Base-by-base conservation (phyloP, 495 filamentous ascomycete species). In the Podospora fimiseda region DNA sequence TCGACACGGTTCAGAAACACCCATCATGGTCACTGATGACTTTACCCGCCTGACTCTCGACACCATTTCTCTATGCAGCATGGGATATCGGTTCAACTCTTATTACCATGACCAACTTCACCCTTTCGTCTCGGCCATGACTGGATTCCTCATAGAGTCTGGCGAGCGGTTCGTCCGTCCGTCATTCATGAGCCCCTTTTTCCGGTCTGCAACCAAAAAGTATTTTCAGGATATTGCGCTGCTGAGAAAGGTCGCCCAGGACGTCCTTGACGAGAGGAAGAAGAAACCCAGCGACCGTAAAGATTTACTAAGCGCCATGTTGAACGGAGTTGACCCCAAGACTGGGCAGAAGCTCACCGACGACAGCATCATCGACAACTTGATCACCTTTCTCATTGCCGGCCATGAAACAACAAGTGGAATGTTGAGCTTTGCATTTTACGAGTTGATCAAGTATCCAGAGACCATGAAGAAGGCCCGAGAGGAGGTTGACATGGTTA, bases 341-440 rank as follows among this genome's bases (percentile, higher is more conserved):
- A 89, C 85, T 1, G 86, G 86, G 0, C 64, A 80, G 48, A 77
- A 76, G 14, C 71, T 90, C 61, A 74, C 65, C 13, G 80, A 86
- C 45, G 64, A 75, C 3, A 80, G 73, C 43, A 84, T 88, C 59
- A 72, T 83, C 19, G 73, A 88, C 62, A 87, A 89, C 60, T 80
- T 90, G 69, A 81, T 86, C 43, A 89, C 85, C 0, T 88, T 89
- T 57, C 63, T 89, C 56, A 81, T 86, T 62, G 84, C 82, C 20
- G 85, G 86, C 1, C 85, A 90, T 56, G 86, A 90, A 66, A 90
- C 86, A 0, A 90, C 86, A 0, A 82, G 80, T 13, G 78, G 76
- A 1, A 44, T 76, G 1, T 53, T 82, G 4, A 76, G 73, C n/a
- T 82, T 81, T 39, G 58, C 73, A 18, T 77, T 87, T 60, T 85